phyloP scores from a whole-genome alignment of 202 grass and related monocot species.

The Schoenoplectus triqueter region DNA sequence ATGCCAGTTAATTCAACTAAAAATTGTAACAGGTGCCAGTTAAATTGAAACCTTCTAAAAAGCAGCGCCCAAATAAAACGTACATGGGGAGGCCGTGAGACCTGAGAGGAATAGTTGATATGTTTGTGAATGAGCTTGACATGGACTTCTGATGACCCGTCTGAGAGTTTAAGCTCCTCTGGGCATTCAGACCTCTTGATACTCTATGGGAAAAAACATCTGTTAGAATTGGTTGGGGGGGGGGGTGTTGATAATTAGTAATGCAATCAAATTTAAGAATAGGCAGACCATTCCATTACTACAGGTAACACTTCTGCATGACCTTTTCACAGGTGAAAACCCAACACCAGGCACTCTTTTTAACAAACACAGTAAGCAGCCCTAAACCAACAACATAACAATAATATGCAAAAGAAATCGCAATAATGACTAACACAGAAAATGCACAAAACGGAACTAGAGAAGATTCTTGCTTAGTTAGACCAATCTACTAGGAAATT shows the following conservation, averaged over 20 bases:
- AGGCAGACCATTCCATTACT: conserved; percentile 26
- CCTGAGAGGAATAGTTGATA: conserved; percentile 56
- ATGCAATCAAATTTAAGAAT: not conserved
- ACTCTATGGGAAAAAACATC: conserved; percentile 51
- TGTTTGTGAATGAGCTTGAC: conserved; percentile 65
- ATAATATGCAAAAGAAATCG: not conserved
- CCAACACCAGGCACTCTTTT: not conserved
- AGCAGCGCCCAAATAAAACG: not conserved
- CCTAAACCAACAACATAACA: not conserved
- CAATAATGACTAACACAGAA: not conserved
- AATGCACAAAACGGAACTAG: not conserved
- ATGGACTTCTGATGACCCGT: conserved; percentile 51
- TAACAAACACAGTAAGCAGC: not conserved
- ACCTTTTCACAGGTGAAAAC: not conserved
- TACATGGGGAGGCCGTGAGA: not conserved
- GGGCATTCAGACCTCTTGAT: conserved; percentile 87
- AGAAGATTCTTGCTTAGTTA: not conserved
- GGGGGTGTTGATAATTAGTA: not conserved
- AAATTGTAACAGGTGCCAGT: conserved; percentile 13
- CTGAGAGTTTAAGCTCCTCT: conserved; percentile 69
- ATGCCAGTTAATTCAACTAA: not conserved
- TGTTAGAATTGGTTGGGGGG: not conserved
- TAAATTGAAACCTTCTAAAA: conserved; percentile 8
- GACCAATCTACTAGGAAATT: not conserved
- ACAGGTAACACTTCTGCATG: not conserved